Evolutionary conservation across 306 rosid species (phyloP).

Genomic region (Oemleria cerasiformis): DNA sequence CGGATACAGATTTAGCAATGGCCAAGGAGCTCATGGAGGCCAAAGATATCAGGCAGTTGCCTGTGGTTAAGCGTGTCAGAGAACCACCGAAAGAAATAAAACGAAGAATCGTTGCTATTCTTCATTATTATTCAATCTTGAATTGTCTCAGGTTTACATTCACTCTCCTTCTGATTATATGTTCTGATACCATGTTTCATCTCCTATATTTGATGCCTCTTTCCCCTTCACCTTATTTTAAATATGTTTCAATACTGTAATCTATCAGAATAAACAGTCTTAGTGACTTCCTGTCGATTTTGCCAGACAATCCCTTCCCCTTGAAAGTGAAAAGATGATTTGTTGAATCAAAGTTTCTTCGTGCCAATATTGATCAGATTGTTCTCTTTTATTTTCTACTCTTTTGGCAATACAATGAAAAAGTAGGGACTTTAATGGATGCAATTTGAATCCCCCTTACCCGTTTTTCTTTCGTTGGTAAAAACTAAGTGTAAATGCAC

Average conservation of each 20-base stretch:
- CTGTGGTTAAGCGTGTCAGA: conserved; percentile 73
- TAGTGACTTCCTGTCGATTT: neutral
- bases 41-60: conserved; percentile 82
- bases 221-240: conserved; percentile 1
- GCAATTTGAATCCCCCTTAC: neutral
- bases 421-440: neutral
- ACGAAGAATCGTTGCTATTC: conserved; percentile 72
- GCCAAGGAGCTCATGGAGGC: conserved; percentile 98
- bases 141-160: conserved; percentile 69
- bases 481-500: neutral
- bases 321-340: neutral
- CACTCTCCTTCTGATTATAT: conserved; percentile 10
- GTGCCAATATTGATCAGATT: neutral
- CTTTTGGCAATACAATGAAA: neutral
- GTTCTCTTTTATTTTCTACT: neutral
- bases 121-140: conserved; percentile 66
- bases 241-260: neutral
- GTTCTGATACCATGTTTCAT: neutral
- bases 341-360: neutral
- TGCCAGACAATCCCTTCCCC: neutral
- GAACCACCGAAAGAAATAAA: conserved; percentile 47
- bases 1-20: conserved; percentile 68
- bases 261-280: neutral
- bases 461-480: neutral
- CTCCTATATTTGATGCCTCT: neutral